These are phyloP conservation scores for Trichoderma erinaceum DNA, from an alignment of 495 filamentous ascomycete species.

Conservation along the genomic window DNA sequence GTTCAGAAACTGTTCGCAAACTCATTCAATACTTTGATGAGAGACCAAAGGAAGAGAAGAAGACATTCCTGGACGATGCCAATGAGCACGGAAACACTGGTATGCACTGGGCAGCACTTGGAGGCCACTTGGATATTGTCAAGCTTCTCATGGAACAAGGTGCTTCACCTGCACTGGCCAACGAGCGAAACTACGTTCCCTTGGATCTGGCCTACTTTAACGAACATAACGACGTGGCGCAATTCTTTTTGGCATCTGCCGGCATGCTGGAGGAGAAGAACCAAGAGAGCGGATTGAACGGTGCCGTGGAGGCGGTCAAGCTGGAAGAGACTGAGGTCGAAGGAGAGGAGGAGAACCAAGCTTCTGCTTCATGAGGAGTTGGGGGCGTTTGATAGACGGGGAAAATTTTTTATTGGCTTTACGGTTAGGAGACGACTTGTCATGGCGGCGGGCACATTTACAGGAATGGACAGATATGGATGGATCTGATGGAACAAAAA, in stretches of 20 bases:
- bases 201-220: conserved; percentile 77
- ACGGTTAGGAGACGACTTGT: neutral
- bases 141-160: conserved; percentile 64
- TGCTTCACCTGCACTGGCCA: conserved; percentile 66
- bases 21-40: conserved; percentile 35
- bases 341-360: conserved; percentile 12
- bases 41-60: conserved; percentile 26
- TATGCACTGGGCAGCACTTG: conserved; percentile 86
- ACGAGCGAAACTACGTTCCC: conserved; percentile 77
- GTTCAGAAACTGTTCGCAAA: conserved; percentile 34
- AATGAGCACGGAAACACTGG: conserved; percentile 83
- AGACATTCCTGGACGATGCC: conserved; percentile 54
- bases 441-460: neutral
- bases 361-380: neutral
- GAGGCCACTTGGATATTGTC: conserved; percentile 75
- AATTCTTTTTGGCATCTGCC: conserved; percentile 54
- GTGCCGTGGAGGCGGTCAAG: conserved; percentile 24
- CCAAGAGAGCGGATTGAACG: conserved; percentile 29
- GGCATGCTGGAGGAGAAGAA: conserved; percentile 50
- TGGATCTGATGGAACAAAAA: neutral
- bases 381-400: neutral
- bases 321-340: conserved; percentile 24
- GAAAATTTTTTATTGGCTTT: neutral
- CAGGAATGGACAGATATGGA: neutral
- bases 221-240: conserved; percentile 60